A percentile compares a stretch with the other conserved stretches of the same genome.
phyloP scores from a whole-genome alignment of 345 rosid species.

The Citrus unshiu region DNA sequence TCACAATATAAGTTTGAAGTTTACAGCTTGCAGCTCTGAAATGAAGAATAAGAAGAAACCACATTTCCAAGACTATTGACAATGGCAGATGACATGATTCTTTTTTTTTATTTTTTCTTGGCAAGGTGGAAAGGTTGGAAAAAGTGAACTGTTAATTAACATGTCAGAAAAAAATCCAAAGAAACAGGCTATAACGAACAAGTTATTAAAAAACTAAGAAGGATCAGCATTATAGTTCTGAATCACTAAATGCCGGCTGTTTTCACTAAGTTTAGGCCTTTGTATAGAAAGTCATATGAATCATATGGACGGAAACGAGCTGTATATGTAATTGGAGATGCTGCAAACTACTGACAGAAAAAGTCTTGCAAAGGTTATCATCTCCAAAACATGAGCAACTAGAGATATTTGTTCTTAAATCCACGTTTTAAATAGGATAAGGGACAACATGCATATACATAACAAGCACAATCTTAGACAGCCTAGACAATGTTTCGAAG shows the following conservation, averaged over 20 bases:
- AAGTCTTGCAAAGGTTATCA: neutral
- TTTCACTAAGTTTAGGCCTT: neutral
- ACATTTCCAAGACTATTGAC: too few relatives aligned
- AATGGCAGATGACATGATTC: too few relatives aligned
- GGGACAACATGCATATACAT: neutral
- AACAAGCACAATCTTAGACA: neutral
- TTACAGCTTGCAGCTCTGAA: too few relatives aligned
- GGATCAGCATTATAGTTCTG: neutral
- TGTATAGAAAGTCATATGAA: neutral
- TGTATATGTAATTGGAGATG: neutral
- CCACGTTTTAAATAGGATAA: neutral
- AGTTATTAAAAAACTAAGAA: too few relatives aligned
- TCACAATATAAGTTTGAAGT: too few relatives aligned
- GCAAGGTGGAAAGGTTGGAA: too few relatives aligned
- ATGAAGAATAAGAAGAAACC: too few relatives aligned
- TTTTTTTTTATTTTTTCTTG: too few relatives aligned
- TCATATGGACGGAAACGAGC: neutral
- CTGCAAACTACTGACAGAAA: neutral
- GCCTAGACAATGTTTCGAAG: neutral
- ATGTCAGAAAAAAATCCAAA: too few relatives aligned
- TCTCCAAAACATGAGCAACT: neutral
- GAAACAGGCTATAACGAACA: too few relatives aligned
- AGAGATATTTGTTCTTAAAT: neutral
- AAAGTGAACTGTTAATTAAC: too few relatives aligned
- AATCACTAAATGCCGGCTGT: neutral